Base-by-base conservation (phyloP, 192 early-diverging fungal species). In the Rhizoclosmatium sp. region DNA sequence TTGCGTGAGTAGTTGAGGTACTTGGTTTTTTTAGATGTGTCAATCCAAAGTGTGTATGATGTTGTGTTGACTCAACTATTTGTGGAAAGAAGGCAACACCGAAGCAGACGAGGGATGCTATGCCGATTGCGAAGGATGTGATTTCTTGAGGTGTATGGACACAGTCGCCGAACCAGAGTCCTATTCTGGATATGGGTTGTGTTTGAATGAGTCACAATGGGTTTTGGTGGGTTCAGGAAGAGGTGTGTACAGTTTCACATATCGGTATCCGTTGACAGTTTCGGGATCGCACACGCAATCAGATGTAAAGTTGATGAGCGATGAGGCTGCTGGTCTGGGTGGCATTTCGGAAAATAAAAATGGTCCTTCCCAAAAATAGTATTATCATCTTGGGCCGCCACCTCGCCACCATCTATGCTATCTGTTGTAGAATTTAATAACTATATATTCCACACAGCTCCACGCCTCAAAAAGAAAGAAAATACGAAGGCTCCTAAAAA, bases 161-260 rank as follows among this genome's bases (percentile, higher is more conserved):
- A 62, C 88, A 89, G 60, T 89, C 88, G 21, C 86, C 84, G 39
- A 84, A 83, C 42, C 62, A 70, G n/a, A 71, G 78, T 3, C 82
- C 86, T 19, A 87, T 84, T 73, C 82, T 83, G 80, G 10, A 69
- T 76, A 84, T 2, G 76, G 61, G 59, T 14, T 9, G 16, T 46
- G n/a, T 41, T 47, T n/a, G 12, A 59, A 40, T 23, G 47, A 75
- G 58, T 9, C 2, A 19, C 54, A 21, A 9, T 41, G 61, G 42
- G 47, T 14, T 10, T 1, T 31, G 54, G 42, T 10, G 59, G 45
- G 1, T 14, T 49, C 19, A 44, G 42, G 7, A 64, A 60, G 10
- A 47, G 16, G 70, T 58, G 4, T 65, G 45, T 45, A 56, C 78
- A 80, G 4, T 45, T 44, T 40, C 4, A 76, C 62, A 69, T 72